Conservation (phyloP, 2,329 filamentous ascomycete genomes). For the Thelonectria rubi region DNA sequence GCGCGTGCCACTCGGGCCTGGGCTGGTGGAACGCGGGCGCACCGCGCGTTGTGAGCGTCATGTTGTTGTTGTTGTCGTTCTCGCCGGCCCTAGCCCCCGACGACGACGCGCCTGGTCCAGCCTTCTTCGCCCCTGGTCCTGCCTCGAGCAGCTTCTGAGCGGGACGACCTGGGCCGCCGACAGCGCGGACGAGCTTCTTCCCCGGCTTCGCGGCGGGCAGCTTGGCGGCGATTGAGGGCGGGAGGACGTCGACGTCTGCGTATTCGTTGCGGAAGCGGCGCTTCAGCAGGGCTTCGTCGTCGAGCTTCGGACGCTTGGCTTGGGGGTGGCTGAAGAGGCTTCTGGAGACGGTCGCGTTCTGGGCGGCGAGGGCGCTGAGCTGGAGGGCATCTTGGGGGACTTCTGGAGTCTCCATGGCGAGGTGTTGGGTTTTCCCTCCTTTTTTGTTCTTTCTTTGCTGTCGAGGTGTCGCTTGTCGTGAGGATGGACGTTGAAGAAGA, state of each 20-base stretch:
- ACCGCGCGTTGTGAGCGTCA: slow-evolving; percentile 46
- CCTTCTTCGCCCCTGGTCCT: slow-evolving; percentile 46
- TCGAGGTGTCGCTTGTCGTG: slow-evolving; percentile 4
- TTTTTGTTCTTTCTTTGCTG: too few species aligned
- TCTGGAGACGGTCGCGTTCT: slow-evolving; percentile 48
- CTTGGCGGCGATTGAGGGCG: slow-evolving; percentile 80
- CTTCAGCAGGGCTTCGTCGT: slow-evolving; percentile 49
- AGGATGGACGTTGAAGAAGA: slow-evolving; percentile 18
- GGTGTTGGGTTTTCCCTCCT: slow-evolving; percentile 2
- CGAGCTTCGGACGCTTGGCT: slow-evolving; percentile 52
- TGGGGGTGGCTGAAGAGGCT: slow-evolving; percentile 45
- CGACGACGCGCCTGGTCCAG: too few species aligned
- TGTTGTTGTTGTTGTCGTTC: slow-evolving; percentile 40
- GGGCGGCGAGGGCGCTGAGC: slow-evolving; percentile 47
- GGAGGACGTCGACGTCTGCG: slow-evolving; percentile 78
- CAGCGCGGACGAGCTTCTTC: slow-evolving; percentile 58
- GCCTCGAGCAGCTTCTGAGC: slow-evolving; percentile 53
- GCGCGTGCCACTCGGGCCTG: slow-evolving; percentile 94
- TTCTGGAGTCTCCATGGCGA: slow-evolving; percentile 48
- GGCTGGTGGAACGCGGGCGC: slow-evolving; percentile 51
- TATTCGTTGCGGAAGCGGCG: slow-evolving; percentile 77
- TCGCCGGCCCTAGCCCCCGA: too few species aligned
- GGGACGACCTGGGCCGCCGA: slow-evolving; percentile 45
- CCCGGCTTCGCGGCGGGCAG: slow-evolving; percentile 63
- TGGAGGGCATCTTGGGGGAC: slow-evolving; percentile 46